Evolutionary conservation across 1,284 basidiomycete genomes (phyloP), one percentile per base, ranked within the genome.

Genomic region (Ceratobasidium sp.): DNA sequence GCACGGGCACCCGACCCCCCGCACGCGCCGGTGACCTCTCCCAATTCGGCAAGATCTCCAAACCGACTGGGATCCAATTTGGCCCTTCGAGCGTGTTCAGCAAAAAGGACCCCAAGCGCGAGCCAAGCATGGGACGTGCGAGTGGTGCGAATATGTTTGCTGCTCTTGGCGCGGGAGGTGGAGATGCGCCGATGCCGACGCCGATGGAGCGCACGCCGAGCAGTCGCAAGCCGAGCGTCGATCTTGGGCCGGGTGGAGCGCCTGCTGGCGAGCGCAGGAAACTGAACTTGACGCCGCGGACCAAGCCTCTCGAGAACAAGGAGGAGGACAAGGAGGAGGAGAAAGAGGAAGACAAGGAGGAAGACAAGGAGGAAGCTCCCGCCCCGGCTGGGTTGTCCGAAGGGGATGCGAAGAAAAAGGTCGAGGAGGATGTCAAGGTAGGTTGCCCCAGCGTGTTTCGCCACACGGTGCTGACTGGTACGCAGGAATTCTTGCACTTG

Each of bases 71-170:
- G 35, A 86, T 88, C 78, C 87, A 86, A 0, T 91, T 93, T 74
- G 90, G 89, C 5, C 94, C 94, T 0, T 85, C 87, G 72, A 91
- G 89, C 71, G 88, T 95, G 42, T 94, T 93, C 77, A 82, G 83
- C 53, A 90, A 89, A 78, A 86, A 86, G 20, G 77, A 76, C 65
- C 75, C 74, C 71, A 90, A 91, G 79, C 80, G 83, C 32, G 82
- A 84, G 10, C 76, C 77, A 58, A 85, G 90, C 2, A 80, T 94
- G 15, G 89, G 92, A 6, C 86, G 94, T 56, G 87, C 89, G 32
- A 95, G 93, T 50, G 87, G 81, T 69, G 84, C 86, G 71, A 97
- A 96, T 80, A 96, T 94, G 91, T 96, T 96, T 82, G 88, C 87
- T 17, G 85, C 91, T 82, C 86, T 93, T 57, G 85, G 83, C 32